Evolutionary conservation across 2,329 filamentous ascomycete genomes (phyloP).

Genomic region (Xylaria sp.): DNA sequence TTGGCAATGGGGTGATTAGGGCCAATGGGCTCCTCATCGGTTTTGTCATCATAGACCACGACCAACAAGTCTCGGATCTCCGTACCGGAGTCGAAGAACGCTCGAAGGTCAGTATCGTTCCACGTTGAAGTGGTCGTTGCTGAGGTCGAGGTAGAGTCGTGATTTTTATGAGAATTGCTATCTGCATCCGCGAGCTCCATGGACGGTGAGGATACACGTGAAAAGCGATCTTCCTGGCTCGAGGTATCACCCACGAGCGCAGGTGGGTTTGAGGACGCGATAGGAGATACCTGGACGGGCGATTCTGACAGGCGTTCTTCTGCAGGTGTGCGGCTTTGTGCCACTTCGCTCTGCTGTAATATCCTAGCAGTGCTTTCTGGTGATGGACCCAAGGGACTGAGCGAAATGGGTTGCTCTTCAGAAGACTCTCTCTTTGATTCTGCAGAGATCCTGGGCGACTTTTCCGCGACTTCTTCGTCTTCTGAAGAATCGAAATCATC

Average conservation of each 20-base stretch:
- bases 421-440: slow-evolving; percentile 27
- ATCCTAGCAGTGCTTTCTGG: slow-evolving; percentile 38
- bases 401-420: slow-evolving; percentile 29
- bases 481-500: slow-evolving; percentile 65
- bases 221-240: slow-evolving; percentile 62
- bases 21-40: slow-evolving; percentile 69
- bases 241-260: slow-evolving; percentile 66
- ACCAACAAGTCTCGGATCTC: slow-evolving; percentile 86
- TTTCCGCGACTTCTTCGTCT: slow-evolving; percentile 37
- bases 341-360: slow-evolving; percentile 33
- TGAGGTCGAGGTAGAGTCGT: slow-evolving; percentile 50
- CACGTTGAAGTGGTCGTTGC: slow-evolving; percentile 61
- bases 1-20: slow-evolving; percentile 81
- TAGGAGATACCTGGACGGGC: slow-evolving; percentile 59
- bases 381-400: slow-evolving; percentile 38
- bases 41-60: slow-evolving; percentile 91
- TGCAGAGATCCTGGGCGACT: slow-evolving; percentile 24
- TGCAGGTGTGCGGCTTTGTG: slow-evolving; percentile 26
- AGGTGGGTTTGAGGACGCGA: slow-evolving; percentile 51
- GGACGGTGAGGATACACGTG: slow-evolving; percentile 58
- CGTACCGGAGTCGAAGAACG: slow-evolving; percentile 84
- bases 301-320: slow-evolving; percentile 59
- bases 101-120: slow-evolving; percentile 79
- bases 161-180: slow-evolving; percentile 39
- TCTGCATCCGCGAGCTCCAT: slow-evolving; percentile 51